Evolutionary conservation across 108 stramenopile species (phyloP).

Genomic region (Pinguiococcus pyrenoidosus): DNA sequence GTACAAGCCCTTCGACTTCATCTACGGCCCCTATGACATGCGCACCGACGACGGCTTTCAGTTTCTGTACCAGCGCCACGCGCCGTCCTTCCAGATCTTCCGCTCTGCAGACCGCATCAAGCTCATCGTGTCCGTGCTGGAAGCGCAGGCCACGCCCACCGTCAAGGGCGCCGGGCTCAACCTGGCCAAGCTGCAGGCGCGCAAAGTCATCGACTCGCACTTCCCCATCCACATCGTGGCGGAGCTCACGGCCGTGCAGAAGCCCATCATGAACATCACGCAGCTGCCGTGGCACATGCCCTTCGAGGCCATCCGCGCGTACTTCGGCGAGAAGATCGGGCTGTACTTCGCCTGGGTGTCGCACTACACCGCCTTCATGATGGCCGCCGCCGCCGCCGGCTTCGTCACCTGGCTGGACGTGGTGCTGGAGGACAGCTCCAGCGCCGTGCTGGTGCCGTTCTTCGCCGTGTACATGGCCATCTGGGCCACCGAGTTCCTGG

Average conservation of each 20-base stretch:
- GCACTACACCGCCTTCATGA: conserved; percentile 31
- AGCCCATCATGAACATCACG: neutral
- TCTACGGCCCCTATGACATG: conserved; percentile 8
- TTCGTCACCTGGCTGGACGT: conserved; percentile 24
- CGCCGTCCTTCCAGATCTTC: neutral
- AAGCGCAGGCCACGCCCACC: neutral
- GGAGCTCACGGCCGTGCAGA: conserved; percentile 1
- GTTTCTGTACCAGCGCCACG: neutral
- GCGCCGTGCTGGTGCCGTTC: conserved; percentile 9
- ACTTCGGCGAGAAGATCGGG: conserved; percentile 39
- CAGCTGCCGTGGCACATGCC: conserved; percentile 6
- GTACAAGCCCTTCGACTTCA: conserved; percentile 15
- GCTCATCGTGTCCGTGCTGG: neutral
- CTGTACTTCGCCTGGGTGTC: conserved; percentile 33
- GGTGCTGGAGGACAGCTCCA: conserved; percentile 13
- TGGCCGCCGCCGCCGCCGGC: conserved; percentile 25
- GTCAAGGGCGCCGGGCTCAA: neutral
- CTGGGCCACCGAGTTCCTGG: conserved; percentile 31
- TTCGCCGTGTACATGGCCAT: conserved; percentile 25
- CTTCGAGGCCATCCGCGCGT: conserved; percentile 26
- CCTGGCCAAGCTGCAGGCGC: conserved; percentile 7
- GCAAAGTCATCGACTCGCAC: conserved; percentile 17
- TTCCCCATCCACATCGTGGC: conserved; percentile 33
- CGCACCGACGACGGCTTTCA: neutral
- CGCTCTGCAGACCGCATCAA: conserved; percentile 1